phyloP scores from a whole-genome alignment of 2,329 filamentous ascomycete genomes.

The Dryadomyces sulphureus region DNA sequence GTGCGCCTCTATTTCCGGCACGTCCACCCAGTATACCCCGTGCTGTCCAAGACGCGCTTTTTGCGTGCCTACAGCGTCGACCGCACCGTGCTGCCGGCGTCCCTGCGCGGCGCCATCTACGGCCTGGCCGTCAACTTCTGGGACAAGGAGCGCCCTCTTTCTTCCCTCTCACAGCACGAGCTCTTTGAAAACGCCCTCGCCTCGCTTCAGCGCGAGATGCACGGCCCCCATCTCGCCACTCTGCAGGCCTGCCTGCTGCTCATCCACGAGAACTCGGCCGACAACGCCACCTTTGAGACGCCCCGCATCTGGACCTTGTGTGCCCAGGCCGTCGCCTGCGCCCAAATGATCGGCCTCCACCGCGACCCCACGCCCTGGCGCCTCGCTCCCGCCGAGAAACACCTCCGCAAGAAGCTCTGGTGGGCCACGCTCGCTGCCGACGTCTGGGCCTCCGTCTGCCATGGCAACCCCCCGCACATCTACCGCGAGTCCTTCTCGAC shows the following conservation, averaged over 20 bases:
- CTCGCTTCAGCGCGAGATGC: slow-evolving; percentile 27
- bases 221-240: slow-evolving; percentile 29
- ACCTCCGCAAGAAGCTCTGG: slow-evolving; percentile 28
- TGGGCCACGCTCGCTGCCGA: slow-evolving; percentile 28
- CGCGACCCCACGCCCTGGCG: slow-evolving; percentile 27
- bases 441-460: slow-evolving; percentile 28
- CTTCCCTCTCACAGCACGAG: slow-evolving; percentile 23
- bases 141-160: slow-evolving; percentile 13
- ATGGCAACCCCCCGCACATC: slow-evolving; percentile 32
- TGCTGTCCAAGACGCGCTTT: slow-evolving; percentile 29
- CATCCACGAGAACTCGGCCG: slow-evolving; percentile 28
- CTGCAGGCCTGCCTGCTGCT: slow-evolving; percentile 31
- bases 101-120: slow-evolving; percentile 28
- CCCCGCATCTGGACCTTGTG: slow-evolving; percentile 28
- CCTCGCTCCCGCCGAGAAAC: slow-evolving; percentile 26
- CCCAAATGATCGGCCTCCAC: slow-evolving; percentile 31
- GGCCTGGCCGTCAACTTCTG: slow-evolving; percentile 28
- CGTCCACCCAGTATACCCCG: slow-evolving; percentile 27
- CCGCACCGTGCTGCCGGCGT: slow-evolving; percentile 25
- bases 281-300: slow-evolving; percentile 29
- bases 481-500: slow-evolving; percentile 25
- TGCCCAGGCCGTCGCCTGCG: slow-evolving; percentile 26
- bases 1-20: slow-evolving; percentile 29
- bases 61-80: slow-evolving; percentile 22
- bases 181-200: slow-evolving; percentile 26